These are phyloP conservation scores for Basidioascus undulatus DNA, from an alignment of 768 basidiomycete species.

Conservation along the genomic window DNA sequence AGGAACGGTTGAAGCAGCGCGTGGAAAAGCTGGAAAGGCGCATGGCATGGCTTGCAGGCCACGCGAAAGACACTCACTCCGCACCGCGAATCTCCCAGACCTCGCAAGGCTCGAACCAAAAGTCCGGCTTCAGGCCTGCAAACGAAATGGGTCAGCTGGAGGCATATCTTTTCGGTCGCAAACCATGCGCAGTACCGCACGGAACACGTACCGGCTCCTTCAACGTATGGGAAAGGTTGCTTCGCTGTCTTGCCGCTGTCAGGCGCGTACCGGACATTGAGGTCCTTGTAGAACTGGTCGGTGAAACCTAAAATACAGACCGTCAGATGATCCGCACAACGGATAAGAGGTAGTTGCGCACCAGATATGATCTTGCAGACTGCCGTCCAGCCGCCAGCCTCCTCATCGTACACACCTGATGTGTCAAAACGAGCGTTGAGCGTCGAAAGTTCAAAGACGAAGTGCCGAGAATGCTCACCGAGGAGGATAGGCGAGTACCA, in stretches of 20 bases:
- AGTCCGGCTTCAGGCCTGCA: conserved; percentile 17
- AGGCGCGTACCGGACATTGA: conserved; percentile 44
- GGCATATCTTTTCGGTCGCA: neutral
- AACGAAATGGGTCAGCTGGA: conserved; percentile 4
- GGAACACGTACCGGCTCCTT: conserved; percentile 31
- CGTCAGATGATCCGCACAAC: neutral
- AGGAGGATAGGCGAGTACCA: conserved; percentile 86
- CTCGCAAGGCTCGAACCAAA: conserved; percentile 23
- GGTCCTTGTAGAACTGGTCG: conserved; percentile 32
- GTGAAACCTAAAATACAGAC: conserved; percentile 37
- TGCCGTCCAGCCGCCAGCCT: conserved; percentile 19
- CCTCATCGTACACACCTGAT: conserved; percentile 5
- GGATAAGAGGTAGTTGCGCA: conserved; percentile 15
- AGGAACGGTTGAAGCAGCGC: conserved; percentile 8
- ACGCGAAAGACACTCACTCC: conserved; percentile 14
- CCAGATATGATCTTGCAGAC: conserved; percentile 82
- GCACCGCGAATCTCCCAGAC: conserved; percentile 62
- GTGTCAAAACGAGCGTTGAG: neutral
- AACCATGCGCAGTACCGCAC: neutral
- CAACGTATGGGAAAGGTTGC: conserved; percentile 34
- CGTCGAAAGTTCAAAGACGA: neutral
- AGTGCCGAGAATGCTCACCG: conserved; percentile 40
- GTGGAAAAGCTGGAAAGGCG: neutral
- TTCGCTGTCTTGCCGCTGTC: too few species aligned
- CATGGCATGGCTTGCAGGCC: fast-evolving